Percentiles rank a stretch among this genome's conserved stretches.
phyloP scores from a whole-genome alignment of 2,329 filamentous ascomycete species.

The Trichoderma gracile region DNA sequence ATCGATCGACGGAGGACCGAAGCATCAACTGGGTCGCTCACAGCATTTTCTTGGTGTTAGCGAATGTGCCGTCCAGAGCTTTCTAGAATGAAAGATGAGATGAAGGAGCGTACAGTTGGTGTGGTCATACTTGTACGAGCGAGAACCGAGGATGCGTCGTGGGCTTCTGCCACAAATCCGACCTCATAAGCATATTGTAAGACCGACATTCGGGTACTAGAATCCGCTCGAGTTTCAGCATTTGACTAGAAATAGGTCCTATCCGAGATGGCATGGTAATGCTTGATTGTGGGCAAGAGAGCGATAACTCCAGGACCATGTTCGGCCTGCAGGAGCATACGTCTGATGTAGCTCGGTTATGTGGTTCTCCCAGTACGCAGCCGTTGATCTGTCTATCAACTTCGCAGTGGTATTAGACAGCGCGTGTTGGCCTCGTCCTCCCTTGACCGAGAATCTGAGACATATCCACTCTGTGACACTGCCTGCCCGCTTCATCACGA shows the following conservation, averaged over 20 bases:
- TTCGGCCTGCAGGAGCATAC: background rate
- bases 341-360: background rate
- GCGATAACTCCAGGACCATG: background rate
- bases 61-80: background rate
- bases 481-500: background rate
- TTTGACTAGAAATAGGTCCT: background rate
- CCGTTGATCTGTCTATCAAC: background rate
- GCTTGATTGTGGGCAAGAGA: background rate
- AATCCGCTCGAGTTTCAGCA: background rate
- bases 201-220: background rate
- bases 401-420: background rate
- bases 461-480: background rate
- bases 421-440: background rate
- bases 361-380: background rate
- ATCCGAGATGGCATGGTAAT: background rate
- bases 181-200: background rate
- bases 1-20: conserved; percentile 19
- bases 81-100: background rate
- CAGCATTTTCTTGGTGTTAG: background rate
- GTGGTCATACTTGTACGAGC: background rate
- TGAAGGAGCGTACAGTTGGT: background rate
- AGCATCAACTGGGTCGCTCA: background rate
- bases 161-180: background rate
- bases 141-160: too few species aligned
- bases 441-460: conserved; percentile 4